Base-by-base conservation (phyloP, 148 eudicot genomes). In the Heliamphora exappendiculata region DNA sequence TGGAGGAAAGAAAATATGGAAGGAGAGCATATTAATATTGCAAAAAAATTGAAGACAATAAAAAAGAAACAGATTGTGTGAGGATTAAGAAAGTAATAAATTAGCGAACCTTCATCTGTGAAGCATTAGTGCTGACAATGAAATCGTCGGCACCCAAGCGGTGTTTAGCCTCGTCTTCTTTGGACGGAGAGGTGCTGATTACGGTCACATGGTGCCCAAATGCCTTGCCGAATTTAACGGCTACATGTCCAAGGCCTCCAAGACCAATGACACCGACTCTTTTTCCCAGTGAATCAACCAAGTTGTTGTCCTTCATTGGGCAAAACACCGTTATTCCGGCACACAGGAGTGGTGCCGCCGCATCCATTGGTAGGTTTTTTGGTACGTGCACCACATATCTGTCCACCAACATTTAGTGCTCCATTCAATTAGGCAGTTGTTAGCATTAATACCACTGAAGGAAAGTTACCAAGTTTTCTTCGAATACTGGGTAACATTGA, bases 211-310 rank as follows among this genome's bases (percentile, higher is more conserved):
- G 92, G 85, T 89, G 96, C 0, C 91, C 94, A 20, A 95, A 95
- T 0, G 94, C 92, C 87, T 92, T 95, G 11, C 84, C 98, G 3
- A 95, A 86, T 81, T 95, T 95, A 11, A 92, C 89, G 0, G 97
- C 98, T 0, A 95, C 83, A 71, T 95, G 98, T 5, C 98, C 98
- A 0, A 95, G 78, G 0, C 98, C 98, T 1, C 97, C 98, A 0
- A 95, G 85, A 3, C 98, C 98, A 20, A 95, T 86, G 5, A 95
- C 78, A 14, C 98, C 98, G 0, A 95, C 75, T 58, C 73, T 87
- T 82, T 92, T 92, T 10, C 88, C 76, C 0, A 83, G 67, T 29
- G 82, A 49, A 37, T 92, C 91, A 1, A 90, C 59, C 84, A 92
- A 55, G 44, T 79, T 77, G 72, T 80, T 79, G 84, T 90, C 97